Base-by-base conservation (phyloP, 148 eudicot genomes). In the Camellia lanceoleosa region DNA sequence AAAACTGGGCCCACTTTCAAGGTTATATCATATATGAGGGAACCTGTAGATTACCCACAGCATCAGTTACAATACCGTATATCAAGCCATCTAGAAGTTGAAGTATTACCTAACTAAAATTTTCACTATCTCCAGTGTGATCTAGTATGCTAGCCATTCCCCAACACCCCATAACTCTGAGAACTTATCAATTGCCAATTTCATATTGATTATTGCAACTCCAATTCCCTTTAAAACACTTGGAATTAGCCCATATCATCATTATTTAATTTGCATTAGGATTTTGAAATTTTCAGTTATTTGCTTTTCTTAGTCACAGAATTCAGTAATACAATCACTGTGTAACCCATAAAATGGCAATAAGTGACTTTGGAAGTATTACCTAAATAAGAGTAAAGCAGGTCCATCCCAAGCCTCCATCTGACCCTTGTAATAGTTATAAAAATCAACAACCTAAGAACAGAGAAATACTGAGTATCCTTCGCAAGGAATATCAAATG, bases 351-450 rank as follows among this genome's bases (percentile, higher is more conserved):
- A 82, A 71, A 67, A 7, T 66, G 74, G 20, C 71, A 80, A 18
- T 72, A 23, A 73, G 30, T 72, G 0, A 41, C 15, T 23, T 56
- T 42, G 7, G 41, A 78, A 7, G 3, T n/a, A 47, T 80, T 79
- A 96, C 99, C 99, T 96, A 91, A 96, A 96, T 82, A 96, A 83
- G 81, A 96, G 97, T 69, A 96, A 92, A 73, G 99, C 99, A 69
- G 99, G 99, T 75, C 99, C 99, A 88, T 96, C 99, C 99, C 99
- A 96, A 64, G 99, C 87, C 88, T 96, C 99, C 99, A 96, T 96
- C 82, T 94, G 99, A 82, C 99, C 99, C 84, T 96, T 96, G 91
- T 96, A 96, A 81, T 94, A 96, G 83, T 96, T 89, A 77, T 96
- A 96, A 82, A 96, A 96, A 86, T 96, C 97, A 73, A 83, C 80